Evolutionary conservation across 140 eudicot genomes (phyloP), one percentile per base, ranked within the genome.

Genomic region (Stevia rebaudiana): DNA sequence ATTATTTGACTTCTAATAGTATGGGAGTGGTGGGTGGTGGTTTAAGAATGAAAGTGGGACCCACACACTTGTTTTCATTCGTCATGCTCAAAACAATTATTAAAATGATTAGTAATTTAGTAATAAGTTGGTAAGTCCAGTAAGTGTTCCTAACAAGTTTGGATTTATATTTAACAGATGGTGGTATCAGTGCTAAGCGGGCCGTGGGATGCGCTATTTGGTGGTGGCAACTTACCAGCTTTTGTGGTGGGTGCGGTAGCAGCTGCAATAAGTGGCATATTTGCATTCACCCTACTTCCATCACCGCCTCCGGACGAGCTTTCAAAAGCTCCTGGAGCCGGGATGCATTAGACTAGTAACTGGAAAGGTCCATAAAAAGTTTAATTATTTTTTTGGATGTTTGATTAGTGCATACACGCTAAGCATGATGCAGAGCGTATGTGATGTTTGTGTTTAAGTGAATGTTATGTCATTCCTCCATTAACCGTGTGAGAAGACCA

Each of bases 211-310:
- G 75, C 73, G 8, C 8, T 79, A 4, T 86, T 89, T 12, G 97
- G 91, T 6, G 92, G 97, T 0, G 80, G 95, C 51, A 89, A 89
- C 70, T 64, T 89, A 67, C 97, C 97, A 0, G 84, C 95, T 5
- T 83, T 89, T 53, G 72, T 79, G 19, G 79, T 76, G n/a, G 97
- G 91, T 28, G 97, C 89, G 0, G 44, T 81, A 5, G 80, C 97
- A 0, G 95, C 97, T 0, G 75, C 79, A 9, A 58, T 48, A 0
- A 84, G 92, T 53, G 91, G 86, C 3, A 57, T 89, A 0, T 46
- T 74, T 1, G 80, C 97, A 1, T 46, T 89, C n/a, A 16, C 61
- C 11, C 52, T 85, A 80, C 90, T 87, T 11, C 95, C 95, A 28
- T 51, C 85, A 8, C 85, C 86, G 2, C 74, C 84, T 8, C 63